Percentiles rank a stretch among this genome's conserved stretches.
These are phyloP conservation scores for Glycyrrhiza uralensis DNA, from an alignment of 306 rosid genomes.

Conservation along the genomic window DNA sequence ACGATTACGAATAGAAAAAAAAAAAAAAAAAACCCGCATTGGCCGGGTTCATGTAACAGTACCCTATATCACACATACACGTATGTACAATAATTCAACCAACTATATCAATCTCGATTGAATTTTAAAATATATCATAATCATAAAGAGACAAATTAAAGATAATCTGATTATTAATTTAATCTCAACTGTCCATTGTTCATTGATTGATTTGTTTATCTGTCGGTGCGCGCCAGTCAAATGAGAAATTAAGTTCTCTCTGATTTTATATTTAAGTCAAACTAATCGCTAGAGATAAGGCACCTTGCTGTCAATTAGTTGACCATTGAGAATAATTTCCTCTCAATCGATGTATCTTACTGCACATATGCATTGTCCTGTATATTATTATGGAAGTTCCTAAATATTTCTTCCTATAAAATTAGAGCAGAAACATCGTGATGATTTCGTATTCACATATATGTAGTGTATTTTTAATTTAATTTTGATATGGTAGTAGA, in stretches of 20 bases:
- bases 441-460: too few relatives aligned
- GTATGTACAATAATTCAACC: background rate
- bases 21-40: too few relatives aligned
- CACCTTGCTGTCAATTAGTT: conserved; percentile 10
- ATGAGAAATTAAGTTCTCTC: background rate
- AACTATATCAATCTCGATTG: background rate
- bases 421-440: too few relatives aligned
- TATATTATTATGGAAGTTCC: too few relatives aligned
- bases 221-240: too few relatives aligned
- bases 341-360: background rate
- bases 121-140: background rate
- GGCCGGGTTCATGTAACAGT: too few relatives aligned
- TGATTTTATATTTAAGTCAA: background rate
- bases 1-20: too few relatives aligned
- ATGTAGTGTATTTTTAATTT: too few relatives aligned
- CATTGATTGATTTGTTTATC: background rate
- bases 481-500: too few relatives aligned
- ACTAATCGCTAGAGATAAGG: background rate
- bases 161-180: background rate
- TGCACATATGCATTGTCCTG: background rate
- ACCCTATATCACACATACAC: too few relatives aligned
- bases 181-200: background rate
- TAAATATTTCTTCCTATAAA: too few relatives aligned
- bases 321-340: background rate
- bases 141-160: too few relatives aligned